phyloP scores from a whole-genome alignment of 73 alveolate genomes.

The Uronychia setigera region DNA sequence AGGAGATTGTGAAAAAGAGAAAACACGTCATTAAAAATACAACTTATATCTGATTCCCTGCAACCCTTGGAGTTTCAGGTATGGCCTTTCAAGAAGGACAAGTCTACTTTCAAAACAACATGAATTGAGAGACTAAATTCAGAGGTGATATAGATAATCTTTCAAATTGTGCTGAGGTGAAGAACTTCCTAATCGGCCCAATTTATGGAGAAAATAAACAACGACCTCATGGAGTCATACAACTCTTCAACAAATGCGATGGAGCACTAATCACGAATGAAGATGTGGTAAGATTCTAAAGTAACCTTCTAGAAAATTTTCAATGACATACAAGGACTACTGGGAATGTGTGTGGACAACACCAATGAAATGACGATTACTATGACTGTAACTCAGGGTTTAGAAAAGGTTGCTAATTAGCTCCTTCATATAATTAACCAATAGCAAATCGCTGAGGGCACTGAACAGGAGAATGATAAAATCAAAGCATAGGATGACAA shows the following conservation, averaged over 20 bases:
- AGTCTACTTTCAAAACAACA: conserved; percentile 46
- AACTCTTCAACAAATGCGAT: conserved; percentile 52
- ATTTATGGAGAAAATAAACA: conserved; percentile 62
- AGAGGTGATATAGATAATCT: conserved; percentile 64
- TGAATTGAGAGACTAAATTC: conserved; percentile 64
- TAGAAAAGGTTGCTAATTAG: neutral
- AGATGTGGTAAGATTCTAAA: conserved; percentile 17
- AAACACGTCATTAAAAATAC: neutral
- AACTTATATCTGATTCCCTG: conserved; percentile 55
- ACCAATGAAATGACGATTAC: conserved; percentile 65
- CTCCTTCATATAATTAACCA: neutral
- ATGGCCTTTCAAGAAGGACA: conserved; percentile 52
- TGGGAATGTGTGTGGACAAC: conserved; percentile 77
- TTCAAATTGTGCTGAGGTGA: conserved; percentile 53
- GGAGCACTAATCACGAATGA: conserved; percentile 38
- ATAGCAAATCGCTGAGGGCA: neutral
- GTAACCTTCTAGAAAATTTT: conserved; percentile 18
- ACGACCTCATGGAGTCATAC: conserved; percentile 59
- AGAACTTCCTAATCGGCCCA: conserved; percentile 73
- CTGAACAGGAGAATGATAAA: neutral
- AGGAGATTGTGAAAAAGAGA: neutral
- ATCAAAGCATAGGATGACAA: neutral
- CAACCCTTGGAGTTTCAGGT: conserved; percentile 62
- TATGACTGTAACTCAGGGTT: conserved; percentile 27
- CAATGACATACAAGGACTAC: conserved; percentile 60